Conservation (phyloP, 1,139 yeast species). For the Spathaspora jeffriesii region DNA sequence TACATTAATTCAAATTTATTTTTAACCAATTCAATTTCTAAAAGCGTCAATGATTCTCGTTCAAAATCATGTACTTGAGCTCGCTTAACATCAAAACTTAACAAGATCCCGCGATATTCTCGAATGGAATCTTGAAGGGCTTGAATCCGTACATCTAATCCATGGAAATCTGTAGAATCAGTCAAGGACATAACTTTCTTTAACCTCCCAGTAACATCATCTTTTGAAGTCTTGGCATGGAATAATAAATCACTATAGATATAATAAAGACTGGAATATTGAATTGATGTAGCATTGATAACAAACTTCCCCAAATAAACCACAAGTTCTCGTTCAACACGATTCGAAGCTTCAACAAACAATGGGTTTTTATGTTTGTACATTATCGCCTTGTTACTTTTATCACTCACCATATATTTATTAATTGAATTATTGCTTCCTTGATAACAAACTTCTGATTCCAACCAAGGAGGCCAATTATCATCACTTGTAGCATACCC, state of each 20-base stretch:
- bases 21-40: conserved; percentile 61
- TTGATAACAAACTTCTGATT: conserved; percentile 72
- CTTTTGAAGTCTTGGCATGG: conserved; percentile 63
- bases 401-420: conserved; percentile 54
- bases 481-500: conserved; percentile 23
- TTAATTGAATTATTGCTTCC: conserved; percentile 53
- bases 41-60: conserved; percentile 27
- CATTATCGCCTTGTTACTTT: conserved; percentile 62
- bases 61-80: conserved; percentile 23
- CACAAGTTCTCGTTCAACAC: conserved; percentile 24
- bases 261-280: conserved; percentile 67
- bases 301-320: conserved; percentile 73
- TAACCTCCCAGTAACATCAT: conserved; percentile 56
- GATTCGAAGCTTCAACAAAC: conserved; percentile 27
- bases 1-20: conserved; percentile 60
- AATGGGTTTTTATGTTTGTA: conserved; percentile 68
- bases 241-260: conserved; percentile 66
- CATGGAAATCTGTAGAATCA: conserved; percentile 62
- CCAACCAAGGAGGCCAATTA: conserved; percentile 87
- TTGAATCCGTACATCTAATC: conserved; percentile 52
- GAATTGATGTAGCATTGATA: conserved; percentile 70
- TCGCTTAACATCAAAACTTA: conserved; percentile 39
- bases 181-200: conserved; percentile 69
- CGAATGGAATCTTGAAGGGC: conserved; percentile 58
- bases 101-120: conserved; percentile 42